A percentile compares a stretch with the other conserved stretches of the same genome.
Conservation (phyloP, 805 yeast species). For the Myxozyma geophila region DNA sequence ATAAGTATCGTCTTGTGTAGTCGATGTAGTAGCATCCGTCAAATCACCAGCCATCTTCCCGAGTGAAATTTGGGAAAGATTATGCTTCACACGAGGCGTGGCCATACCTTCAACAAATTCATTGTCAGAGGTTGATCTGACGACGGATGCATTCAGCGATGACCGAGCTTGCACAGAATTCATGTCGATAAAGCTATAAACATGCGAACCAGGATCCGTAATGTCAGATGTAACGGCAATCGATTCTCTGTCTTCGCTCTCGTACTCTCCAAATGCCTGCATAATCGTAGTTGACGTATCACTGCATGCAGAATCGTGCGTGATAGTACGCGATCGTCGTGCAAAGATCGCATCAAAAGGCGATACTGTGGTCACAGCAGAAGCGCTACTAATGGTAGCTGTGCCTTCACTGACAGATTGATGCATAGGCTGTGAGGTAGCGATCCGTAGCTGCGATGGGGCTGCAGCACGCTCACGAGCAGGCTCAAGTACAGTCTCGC, state of each 20-base stretch:
- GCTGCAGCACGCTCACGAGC: not conserved
- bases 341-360: conserved; percentile 11
- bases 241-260: conserved; percentile 16
- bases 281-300: conserved; percentile 32
- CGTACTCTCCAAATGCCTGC: conserved; percentile 30
- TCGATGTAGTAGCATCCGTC: conserved; percentile 3
- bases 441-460: not conserved
- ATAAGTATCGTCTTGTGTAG: conserved; percentile 22
- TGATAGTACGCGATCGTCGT: conserved; percentile 13
- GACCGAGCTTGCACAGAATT: not conserved
- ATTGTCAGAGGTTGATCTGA: not conserved
- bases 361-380: not conserved
- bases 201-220: not conserved
- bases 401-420: conserved; percentile 11
- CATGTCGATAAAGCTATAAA: too few relatives aligned
- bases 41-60: conserved; percentile 7
- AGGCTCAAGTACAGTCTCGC: not conserved
- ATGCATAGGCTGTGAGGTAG: conserved; percentile 1
- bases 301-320: conserved; percentile 18
- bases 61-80: not conserved
- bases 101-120: not conserved
- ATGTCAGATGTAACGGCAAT: not conserved
- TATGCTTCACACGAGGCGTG: not conserved
- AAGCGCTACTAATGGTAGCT: not conserved
- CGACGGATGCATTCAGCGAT: not conserved